These are phyloP conservation scores for Fusarium liriodendri DNA, from an alignment of 2,329 filamentous ascomycete species.

Conservation along the genomic window DNA sequence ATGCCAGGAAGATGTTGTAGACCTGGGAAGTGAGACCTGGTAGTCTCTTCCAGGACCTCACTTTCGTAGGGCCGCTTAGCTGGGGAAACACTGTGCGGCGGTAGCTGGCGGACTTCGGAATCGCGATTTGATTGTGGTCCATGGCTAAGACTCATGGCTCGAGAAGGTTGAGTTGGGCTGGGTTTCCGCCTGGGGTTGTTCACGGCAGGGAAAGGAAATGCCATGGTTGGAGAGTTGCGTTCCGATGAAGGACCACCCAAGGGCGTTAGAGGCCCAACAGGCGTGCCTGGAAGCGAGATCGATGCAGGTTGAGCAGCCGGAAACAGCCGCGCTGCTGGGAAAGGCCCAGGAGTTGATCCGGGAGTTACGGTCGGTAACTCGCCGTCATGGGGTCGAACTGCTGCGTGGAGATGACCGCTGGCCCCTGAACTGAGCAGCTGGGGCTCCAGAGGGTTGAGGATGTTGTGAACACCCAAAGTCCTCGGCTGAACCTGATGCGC, in stretches of 20 bases:
- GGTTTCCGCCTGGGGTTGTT: conserved; percentile 45
- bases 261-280: conserved; percentile 43
- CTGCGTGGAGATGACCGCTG: conserved; percentile 16
- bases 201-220: conserved; percentile 47
- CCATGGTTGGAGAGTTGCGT: conserved; percentile 46
- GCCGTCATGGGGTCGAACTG: conserved; percentile 32
- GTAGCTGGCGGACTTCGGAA: conserved; percentile 36
- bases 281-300: conserved; percentile 50
- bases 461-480: conserved; percentile 51
- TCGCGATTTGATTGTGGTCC: conserved; percentile 35
- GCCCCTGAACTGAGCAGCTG: conserved; percentile 33
- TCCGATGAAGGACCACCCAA: conserved; percentile 47
- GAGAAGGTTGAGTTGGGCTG: conserved; percentile 47
- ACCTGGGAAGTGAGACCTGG: conserved; percentile 39
- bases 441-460: conserved; percentile 52
- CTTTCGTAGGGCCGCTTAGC: conserved; percentile 49
- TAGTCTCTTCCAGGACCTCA: conserved; percentile 41
- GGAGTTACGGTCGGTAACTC: conserved; percentile 28
- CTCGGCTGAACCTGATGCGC: conserved; percentile 41
- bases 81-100: conserved; percentile 40
- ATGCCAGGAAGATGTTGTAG: conserved; percentile 42
- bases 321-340: conserved; percentile 38
- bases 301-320: conserved; percentile 44
- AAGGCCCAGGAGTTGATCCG: conserved; percentile 37
- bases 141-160: conserved; percentile 46